phyloP scores from a whole-genome alignment of 177 flowering plant genomes.

The Telopea speciosissima region DNA sequence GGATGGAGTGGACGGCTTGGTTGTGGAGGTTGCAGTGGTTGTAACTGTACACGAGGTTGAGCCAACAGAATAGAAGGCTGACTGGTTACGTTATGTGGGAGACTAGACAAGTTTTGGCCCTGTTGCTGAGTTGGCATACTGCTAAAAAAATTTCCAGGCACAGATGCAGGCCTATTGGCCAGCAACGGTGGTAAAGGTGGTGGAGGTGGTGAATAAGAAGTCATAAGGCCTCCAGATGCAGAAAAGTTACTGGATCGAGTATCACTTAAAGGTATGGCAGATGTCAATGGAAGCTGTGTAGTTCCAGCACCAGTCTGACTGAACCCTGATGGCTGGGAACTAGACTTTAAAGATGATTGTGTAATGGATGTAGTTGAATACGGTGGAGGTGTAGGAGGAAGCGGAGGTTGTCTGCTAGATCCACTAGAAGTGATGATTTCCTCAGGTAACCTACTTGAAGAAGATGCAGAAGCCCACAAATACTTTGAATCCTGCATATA shows the following conservation, averaged over 20 bases:
- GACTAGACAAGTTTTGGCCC: conserved; percentile 39
- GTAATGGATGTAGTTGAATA: conserved; percentile 38
- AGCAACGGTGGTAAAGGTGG: conserved; percentile 38
- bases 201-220: conserved; percentile 49
- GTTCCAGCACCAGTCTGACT: conserved; percentile 32
- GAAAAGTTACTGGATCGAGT: conserved; percentile 29
- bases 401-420: conserved; percentile 68
- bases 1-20: conserved; percentile 63
- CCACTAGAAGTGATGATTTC: conserved; percentile 31
- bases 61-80: conserved; percentile 42
- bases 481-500: conserved; percentile 44
- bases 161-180: conserved; percentile 50
- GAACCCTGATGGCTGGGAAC: conserved; percentile 38
- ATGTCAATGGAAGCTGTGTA: conserved; percentile 35
- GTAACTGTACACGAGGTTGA: conserved; percentile 57
- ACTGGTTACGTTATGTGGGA: conserved; percentile 37
- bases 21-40: conserved; percentile 86
- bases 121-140: conserved; percentile 40
- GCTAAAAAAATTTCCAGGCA: conserved; percentile 42
- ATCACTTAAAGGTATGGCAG: conserved; percentile 31
- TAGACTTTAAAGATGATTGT: conserved; percentile 32
- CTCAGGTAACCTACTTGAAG: conserved; percentile 23
- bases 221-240: conserved; percentile 33
- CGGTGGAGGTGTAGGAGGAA: conserved; percentile 93
- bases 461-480: conserved; percentile 39